These are phyloP conservation scores for Diaporthe longicolla DNA, from an alignment of 2,329 filamentous ascomycete genomes.

Conservation along the genomic window DNA sequence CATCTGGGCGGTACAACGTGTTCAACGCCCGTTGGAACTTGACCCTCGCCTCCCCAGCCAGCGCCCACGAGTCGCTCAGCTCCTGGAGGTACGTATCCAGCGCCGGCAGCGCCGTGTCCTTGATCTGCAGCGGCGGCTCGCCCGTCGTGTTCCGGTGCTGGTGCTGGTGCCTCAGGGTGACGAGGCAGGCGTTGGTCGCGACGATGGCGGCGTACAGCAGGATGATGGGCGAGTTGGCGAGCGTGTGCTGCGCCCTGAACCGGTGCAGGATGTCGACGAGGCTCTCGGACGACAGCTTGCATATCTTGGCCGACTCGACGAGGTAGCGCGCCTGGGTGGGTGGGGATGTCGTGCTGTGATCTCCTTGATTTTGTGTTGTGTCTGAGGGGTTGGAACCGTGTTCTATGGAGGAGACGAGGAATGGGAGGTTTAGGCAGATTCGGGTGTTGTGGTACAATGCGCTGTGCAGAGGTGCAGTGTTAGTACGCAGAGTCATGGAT, in stretches of 20 bases:
- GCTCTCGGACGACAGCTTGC: background rate
- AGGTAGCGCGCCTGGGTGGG: background rate
- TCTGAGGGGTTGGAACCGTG: background rate
- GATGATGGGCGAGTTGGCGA: background rate
- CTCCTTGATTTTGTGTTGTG: background rate
- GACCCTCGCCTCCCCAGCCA: background rate
- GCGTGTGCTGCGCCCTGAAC: slow-evolving; percentile 5
- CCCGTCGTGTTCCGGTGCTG: background rate
- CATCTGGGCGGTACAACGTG: background rate
- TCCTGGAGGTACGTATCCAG: slow-evolving; percentile 1
- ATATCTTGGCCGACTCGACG: slow-evolving; percentile 5
- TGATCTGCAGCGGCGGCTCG: background rate
- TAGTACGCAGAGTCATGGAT: background rate
- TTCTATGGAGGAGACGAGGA: background rate
- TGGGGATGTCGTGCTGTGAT: background rate
- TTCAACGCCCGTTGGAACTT: background rate
- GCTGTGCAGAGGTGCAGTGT: background rate
- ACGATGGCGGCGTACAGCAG: slow-evolving; percentile 14
- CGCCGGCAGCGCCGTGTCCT: background rate
- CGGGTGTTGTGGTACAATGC: slow-evolving; percentile 12
- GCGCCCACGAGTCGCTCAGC: background rate
- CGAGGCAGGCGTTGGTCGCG: background rate
- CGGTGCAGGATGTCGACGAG: background rate
- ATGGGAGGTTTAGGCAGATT: slow-evolving; percentile 13
- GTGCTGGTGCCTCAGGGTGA: background rate